phyloP scores from a whole-genome alignment of 164 flowering plant species.

The Stephania japonica region DNA sequence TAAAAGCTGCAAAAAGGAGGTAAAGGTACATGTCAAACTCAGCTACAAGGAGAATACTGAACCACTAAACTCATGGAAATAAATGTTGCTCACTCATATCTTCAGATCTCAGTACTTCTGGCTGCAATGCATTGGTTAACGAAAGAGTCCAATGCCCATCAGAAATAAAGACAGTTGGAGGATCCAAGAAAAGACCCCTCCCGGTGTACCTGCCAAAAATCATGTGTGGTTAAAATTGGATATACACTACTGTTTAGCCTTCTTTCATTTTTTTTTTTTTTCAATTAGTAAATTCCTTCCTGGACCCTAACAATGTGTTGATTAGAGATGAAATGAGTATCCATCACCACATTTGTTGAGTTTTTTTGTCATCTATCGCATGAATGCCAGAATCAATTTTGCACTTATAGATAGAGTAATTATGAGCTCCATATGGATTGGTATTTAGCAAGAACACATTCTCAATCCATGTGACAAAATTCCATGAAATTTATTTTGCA shows the following conservation, averaged over 20 bases:
- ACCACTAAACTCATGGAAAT: conserved; percentile 2
- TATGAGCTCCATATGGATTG: neutral
- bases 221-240: neutral
- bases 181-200: conserved; percentile 84
- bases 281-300: neutral
- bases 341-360: neutral
- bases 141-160: conserved; percentile 53
- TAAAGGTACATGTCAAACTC: neutral
- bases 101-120: conserved; percentile 20
- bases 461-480: neutral
- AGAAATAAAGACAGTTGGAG: conserved; percentile 62
- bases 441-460: neutral
- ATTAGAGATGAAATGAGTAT: neutral
- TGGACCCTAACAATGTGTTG: neutral
- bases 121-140: conserved; percentile 42
- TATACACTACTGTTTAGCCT: neutral
- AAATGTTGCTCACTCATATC: conserved; percentile 37
- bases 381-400: neutral
- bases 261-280: neutral
- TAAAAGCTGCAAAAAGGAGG: conserved; percentile 47
- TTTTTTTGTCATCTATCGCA: neutral
- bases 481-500: neutral
- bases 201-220: conserved; percentile 72
- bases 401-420: neutral
- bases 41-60: conserved; percentile 2